These are phyloP conservation scores for Catharanthus roseus DNA, from an alignment of 257 asterid genomes.

Conservation along the genomic window DNA sequence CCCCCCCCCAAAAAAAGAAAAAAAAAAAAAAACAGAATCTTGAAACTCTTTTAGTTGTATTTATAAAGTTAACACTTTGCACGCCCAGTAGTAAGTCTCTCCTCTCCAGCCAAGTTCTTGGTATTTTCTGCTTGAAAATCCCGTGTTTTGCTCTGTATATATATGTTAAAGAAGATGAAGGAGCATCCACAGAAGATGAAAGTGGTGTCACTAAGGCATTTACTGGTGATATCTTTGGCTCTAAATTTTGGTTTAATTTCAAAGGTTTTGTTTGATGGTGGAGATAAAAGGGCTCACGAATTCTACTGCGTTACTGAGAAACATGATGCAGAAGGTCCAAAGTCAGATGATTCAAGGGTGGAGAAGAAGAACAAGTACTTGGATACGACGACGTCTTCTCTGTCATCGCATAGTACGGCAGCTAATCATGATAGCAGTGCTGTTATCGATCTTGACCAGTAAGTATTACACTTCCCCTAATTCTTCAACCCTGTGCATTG, in stretches of 20 bases:
- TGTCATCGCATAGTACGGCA: conserved; percentile 28
- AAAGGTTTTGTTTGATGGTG: conserved; percentile 21
- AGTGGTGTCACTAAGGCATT: conserved; percentile 17
- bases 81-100: neutral
- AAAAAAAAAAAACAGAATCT: too few relatives aligned
- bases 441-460: conserved; percentile 76
- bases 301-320: conserved; percentile 7
- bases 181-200: neutral
- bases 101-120: neutral
- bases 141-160: neutral
- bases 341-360: neutral
- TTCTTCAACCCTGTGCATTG: neutral
- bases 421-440: conserved; percentile 8
- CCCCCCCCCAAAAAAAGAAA: too few relatives aligned
- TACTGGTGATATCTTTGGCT: conserved; percentile 27
- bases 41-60: neutral
- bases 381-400: conserved; percentile 10
- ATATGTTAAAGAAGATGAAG: conserved; percentile 13
- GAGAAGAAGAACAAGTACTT: conserved; percentile 15
- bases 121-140: neutral
- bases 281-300: conserved; percentile 5
- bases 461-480: conserved; percentile 29
- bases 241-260: conserved; percentile 26
- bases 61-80: neutral
- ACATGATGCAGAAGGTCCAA: conserved; percentile 12